Evolutionary conservation across 257 asterid genomes (phyloP).

Genomic region (Marsdenia floribunda): DNA sequence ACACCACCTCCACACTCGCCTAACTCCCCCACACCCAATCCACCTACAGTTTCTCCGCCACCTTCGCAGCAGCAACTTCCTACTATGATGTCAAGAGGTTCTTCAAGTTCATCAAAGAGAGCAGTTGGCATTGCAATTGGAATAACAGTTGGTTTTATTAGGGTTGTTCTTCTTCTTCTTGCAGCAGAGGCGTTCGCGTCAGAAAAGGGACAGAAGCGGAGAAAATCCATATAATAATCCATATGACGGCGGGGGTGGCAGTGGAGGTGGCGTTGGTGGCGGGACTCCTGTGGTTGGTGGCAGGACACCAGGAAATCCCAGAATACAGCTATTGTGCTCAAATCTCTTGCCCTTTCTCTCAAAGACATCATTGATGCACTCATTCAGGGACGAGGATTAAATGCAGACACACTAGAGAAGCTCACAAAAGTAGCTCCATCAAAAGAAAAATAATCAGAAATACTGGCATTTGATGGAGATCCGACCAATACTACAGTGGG

Average conservation of each 20-base stretch:
- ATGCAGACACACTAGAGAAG: conserved; percentile 61
- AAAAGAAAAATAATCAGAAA: conserved; percentile 53
- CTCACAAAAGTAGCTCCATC: conserved; percentile 64
- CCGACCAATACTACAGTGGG: too few species aligned
- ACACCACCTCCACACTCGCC: conserved; percentile 17
- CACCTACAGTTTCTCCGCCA: conserved; percentile 13
- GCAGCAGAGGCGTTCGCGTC: conserved; percentile 20
- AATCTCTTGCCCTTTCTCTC: conserved; percentile 55
- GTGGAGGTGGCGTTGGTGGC: too few species aligned
- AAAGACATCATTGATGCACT: conserved; percentile 60
- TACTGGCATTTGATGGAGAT: conserved; percentile 65
- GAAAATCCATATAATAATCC: conserved; percentile 20
- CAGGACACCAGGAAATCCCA: conserved; percentile 73
- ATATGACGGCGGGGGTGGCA: not conserved
- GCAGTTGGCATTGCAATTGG: conserved; percentile 70
- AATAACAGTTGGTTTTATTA: conserved; percentile 42
- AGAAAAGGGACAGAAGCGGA: conserved; percentile 26
- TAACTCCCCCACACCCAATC: not conserved
- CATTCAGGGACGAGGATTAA: conserved; percentile 54
- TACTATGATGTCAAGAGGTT: conserved; percentile 12
- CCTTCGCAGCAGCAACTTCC: conserved; percentile 23
- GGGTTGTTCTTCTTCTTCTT: conserved; percentile 43
- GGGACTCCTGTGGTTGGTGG: conserved; percentile 21
- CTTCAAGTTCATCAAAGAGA: conserved; percentile 36
- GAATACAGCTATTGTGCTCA: conserved; percentile 70